A percentile compares a stretch with the other conserved stretches of the same genome.
These are phyloP conservation scores for Ettlia oleoabundans DNA, from an alignment of 139 green algal species.

Conservation along the genomic window DNA sequence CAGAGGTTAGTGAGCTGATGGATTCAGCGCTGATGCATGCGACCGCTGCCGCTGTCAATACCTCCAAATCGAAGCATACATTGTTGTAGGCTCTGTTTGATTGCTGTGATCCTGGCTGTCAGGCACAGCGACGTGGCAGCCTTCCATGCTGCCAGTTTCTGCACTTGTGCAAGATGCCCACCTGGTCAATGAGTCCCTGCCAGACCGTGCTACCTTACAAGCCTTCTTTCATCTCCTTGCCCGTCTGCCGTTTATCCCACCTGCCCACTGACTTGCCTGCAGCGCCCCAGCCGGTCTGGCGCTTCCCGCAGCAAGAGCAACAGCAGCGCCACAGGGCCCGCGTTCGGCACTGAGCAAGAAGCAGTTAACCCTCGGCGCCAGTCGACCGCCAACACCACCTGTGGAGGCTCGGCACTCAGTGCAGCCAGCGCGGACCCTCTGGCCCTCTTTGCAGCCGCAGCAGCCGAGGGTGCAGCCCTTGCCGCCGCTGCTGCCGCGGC, in stretches of 20 bases:
- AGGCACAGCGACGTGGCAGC: too few species aligned
- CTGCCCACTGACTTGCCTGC: too few species aligned
- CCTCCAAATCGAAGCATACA: too few species aligned
- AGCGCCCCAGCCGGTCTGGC: conserved; percentile 20
- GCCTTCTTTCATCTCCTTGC: neutral
- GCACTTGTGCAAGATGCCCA: too few species aligned
- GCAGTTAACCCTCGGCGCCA: conserved; percentile 11
- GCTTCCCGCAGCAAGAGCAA: neutral
- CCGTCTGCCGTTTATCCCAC: too few species aligned
- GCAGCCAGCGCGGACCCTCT: neutral
- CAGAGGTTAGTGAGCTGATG: neutral
- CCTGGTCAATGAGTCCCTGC: too few species aligned
- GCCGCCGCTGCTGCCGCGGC: neutral
- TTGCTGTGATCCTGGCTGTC: too few species aligned
- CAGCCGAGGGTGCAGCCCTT: neutral
- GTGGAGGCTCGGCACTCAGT: neutral
- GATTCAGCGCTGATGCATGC: neutral
- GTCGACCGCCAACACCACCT: conserved; percentile 19
- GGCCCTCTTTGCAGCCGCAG: conserved; percentile 5
- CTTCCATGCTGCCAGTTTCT: too few species aligned
- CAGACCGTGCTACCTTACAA: neutral
- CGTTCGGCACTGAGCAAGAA: neutral
- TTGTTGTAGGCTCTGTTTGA: too few species aligned
- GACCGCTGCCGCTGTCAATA: too few species aligned
- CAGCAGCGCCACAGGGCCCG: neutral